Base-by-base conservation (phyloP, 2,329 filamentous ascomycete species). In the Aspergillus pseudoviridinutans region DNA sequence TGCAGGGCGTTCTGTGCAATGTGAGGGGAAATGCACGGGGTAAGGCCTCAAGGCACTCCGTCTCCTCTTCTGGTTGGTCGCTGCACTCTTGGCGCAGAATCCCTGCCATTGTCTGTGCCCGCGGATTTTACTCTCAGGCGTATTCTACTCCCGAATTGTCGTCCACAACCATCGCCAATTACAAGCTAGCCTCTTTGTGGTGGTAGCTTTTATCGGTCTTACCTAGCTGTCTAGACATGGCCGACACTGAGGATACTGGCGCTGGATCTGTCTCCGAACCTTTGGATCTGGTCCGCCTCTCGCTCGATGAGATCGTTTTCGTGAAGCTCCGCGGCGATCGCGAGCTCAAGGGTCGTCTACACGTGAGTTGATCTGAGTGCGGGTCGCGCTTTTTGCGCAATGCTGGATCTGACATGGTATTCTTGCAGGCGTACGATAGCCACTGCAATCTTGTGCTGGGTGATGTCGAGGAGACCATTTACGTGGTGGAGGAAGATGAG, bases 361-460 rank as follows among this genome's bases (percentile, higher is more conserved):
- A 99, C 77, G 94, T 97, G 79, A 71, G 88, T 76, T 57, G 22
- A 32, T 44, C 50, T 41, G 47, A 24, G 44, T 51, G 29, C 22
- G 28, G 28, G 12, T 29, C 8, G 42, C 24, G 1, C 42, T 20
- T 17, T 17, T 38, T 29, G 50, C 25, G 35, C 44, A 50, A 42
- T 27, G 5, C 17, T 6, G 24, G 2, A 46, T 17, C 57, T 59
- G 38, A 57, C 29, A 6, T 28, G 24, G 10, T 17, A 5, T 6
- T 47, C 10, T 29, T 35, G 52, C 32, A 99, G 94, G 94, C 94
- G 56, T 99, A 99, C 74, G 94, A 99, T 73, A 96, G 91, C 70
- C 94, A 99, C 76, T 99, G 95, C 83, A 99, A 99, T 71, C 78
- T 99, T 49, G 91, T 99, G 5, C 83, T 99, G 5, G 93, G 94